Percentiles rank a stretch among this genome's conserved stretches.
phyloP scores from a whole-genome alignment of 192 early-diverging fungal species.

The Mortierella claussenii region DNA sequence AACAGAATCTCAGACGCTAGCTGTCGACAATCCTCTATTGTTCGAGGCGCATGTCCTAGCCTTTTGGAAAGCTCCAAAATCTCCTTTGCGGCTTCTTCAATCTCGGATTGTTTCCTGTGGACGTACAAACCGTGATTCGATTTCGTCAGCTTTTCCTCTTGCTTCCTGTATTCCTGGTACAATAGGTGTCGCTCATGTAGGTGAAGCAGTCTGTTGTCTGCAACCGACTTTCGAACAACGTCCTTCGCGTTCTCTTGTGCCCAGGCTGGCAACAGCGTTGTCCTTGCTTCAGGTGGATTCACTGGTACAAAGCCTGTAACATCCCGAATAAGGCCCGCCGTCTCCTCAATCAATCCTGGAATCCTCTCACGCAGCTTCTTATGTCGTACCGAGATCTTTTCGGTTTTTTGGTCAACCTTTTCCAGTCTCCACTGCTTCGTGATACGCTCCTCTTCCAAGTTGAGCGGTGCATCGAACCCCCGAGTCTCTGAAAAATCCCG shows the following conservation, averaged over 20 bases:
- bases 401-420: background rate
- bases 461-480: no score
- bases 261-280: constrained; percentile 14
- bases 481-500: background rate
- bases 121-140: no score
- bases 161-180: background rate
- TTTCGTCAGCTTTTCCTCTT: background rate
- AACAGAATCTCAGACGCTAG: constrained; percentile 3
- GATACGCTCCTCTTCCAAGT: background rate
- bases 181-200: constrained; percentile 16
- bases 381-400: background rate
- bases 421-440: no score
- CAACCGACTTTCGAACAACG: constrained; percentile 4
- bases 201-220: constrained; percentile 14
- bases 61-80: background rate
- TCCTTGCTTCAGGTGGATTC: constrained; percentile 15
- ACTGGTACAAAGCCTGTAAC: background rate
- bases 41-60: background rate
- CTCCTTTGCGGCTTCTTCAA: background rate
- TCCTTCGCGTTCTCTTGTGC: constrained; percentile 19
- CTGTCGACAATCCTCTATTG: constrained; percentile 7
- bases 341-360: background rate
- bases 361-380: background rate
- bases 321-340: background rate
- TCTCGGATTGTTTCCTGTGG: background rate